Base-by-base conservation (phyloP, 108 stramenopile genomes). In the Cafeteria roenbergensis region DNA sequence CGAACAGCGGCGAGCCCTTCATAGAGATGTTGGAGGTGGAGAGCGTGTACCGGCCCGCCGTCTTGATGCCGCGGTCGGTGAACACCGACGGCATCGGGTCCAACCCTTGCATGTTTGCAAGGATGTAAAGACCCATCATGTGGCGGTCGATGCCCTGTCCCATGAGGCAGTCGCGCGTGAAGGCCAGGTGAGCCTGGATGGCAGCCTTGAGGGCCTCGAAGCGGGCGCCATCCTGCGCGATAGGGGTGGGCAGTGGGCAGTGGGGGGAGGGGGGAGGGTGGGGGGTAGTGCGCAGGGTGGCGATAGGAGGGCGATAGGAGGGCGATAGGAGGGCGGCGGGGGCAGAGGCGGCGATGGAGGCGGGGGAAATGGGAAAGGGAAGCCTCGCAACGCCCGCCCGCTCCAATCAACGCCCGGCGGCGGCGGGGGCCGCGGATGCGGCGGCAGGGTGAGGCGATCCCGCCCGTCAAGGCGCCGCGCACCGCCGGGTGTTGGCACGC, bases 1-100 rank as follows among this genome's bases (percentile, higher is more conserved):
- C 59, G n/a, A 28, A 61, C 59, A 61, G 2, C 9, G 30, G 29
- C 17, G 24, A 21, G 22, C 2, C 8, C 30, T 32, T 20, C 59
- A 61, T 61, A 21, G 59, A 61, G 24, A 61, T 32, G 59, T 61
- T 61, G 59, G 36, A 37, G 29, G 59, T 61, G 37, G 59, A 61
- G 17, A 61, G 37, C 21, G 17, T 12, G 37, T 32, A 61, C 24
- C 30, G 8, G 24, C 24, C 2, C 20, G 24, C 2, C 22, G 20
- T 27, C 36, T 2, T 12, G 29, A 28, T 29, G 24, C 17, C 22
- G 20, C 30, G 9, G 59, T 61, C 59, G 17, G 59, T 61, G 59
- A 61, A 61, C 22, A 61, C 20, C 2, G 24, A n/a, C 24, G 59
- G 59, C 34, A 32, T 9, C 2, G 59, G 59, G 22, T 21, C 20